A percentile compares a stretch with the other conserved stretches of the same genome.
Evolutionary conservation across 2,329 filamentous ascomycete species (phyloP).

Genomic region (Pyrenophora teres): DNA sequence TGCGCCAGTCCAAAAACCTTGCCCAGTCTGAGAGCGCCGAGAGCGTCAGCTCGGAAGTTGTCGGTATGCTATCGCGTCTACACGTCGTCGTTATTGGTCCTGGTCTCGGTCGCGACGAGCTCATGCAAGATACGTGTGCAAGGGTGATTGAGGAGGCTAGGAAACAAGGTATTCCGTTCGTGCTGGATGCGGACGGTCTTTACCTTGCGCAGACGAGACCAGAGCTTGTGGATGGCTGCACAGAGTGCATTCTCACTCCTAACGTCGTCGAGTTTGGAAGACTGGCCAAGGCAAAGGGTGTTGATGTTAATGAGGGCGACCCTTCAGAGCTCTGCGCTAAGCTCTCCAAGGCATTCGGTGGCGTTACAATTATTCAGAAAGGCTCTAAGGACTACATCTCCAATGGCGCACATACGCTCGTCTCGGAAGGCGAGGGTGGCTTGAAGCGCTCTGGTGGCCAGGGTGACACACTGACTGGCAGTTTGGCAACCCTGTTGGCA

Average conservation of each 20-base stretch:
- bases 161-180: constrained; percentile 73
- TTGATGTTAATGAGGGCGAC: constrained; percentile 62
- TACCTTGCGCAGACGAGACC: constrained; percentile 76
- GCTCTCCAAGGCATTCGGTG: constrained; percentile 77
- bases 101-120: constrained; percentile 82
- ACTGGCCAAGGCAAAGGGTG: constrained; percentile 73
- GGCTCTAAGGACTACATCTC: constrained; percentile 81
- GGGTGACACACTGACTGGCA: constrained; percentile 91
- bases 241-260: constrained; percentile 84
- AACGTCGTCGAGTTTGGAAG: constrained; percentile 93
- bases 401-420: constrained; percentile 74
- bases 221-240: constrained; percentile 78
- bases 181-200: constrained; percentile 90
- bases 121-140: constrained; percentile 87
- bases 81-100: constrained; percentile 94
- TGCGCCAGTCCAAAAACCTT: constrained; percentile 74
- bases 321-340: constrained; percentile 66
- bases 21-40: constrained; percentile 61
- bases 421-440: constrained; percentile 79
- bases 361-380: constrained; percentile 92
- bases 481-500: constrained; percentile 82
- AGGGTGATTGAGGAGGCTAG: constrained; percentile 79
- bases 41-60: constrained; percentile 69
- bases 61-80: constrained; percentile 80
- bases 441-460: constrained; percentile 91